Conservation (phyloP, 2,329 filamentous ascomycete species). For the Rutstroemia sp. region DNA sequence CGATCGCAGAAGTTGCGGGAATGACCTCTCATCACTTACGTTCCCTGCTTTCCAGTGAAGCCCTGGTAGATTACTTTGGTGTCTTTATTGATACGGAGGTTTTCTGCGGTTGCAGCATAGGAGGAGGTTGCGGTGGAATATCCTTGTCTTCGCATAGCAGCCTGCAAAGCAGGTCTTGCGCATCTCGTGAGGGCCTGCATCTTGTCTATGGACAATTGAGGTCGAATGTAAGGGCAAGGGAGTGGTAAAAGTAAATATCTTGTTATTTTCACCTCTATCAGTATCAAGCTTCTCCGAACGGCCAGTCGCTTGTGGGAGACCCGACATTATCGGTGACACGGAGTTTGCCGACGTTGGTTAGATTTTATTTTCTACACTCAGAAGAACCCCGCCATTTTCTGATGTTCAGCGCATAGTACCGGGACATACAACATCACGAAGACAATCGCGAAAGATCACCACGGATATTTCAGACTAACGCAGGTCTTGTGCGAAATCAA, state of each 20-base stretch:
- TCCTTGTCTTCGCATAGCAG: conserved; percentile 61
- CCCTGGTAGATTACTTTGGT: conserved; percentile 97
- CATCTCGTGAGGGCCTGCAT: conserved; percentile 86
- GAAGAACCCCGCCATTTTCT: neutral
- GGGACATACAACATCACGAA: too few species aligned
- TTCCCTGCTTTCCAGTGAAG: conserved; percentile 96
- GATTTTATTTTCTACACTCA: neutral
- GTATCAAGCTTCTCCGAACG: conserved; percentile 1
- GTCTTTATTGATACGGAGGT: conserved; percentile 86
- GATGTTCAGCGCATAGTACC: neutral
- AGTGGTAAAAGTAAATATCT: conserved; percentile 12
- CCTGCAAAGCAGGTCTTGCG: conserved; percentile 58
- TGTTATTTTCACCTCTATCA: conserved; percentile 9
- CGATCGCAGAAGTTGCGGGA: neutral
- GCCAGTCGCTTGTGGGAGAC: conserved; percentile 7
- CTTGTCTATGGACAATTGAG: conserved; percentile 34
- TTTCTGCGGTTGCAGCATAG: conserved; percentile 68
- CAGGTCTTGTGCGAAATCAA: too few species aligned
- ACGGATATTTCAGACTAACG: neutral
- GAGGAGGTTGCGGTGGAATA: conserved; percentile 67
- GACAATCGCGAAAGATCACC: too few species aligned
- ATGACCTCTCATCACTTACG: conserved; percentile 49
- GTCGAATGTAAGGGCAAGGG: conserved; percentile 17
- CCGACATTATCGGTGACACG: neutral
- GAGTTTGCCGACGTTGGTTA: neutral